Evolutionary conservation across 2,329 filamentous ascomycete genomes (phyloP).

Genomic region (Aspergillus japonicus): DNA sequence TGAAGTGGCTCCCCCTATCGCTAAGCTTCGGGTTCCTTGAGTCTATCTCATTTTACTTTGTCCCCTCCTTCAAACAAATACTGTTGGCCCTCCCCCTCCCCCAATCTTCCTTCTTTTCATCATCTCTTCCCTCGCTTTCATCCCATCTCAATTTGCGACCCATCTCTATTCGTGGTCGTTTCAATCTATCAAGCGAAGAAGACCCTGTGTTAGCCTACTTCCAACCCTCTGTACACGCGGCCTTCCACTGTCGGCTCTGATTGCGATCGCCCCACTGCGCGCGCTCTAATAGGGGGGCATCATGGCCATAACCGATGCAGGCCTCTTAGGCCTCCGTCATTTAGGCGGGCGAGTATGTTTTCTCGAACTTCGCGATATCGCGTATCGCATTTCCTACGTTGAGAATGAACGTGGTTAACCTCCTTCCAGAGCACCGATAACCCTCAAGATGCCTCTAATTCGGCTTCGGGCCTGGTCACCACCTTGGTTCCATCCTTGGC

Average conservation of each 20-base stretch:
- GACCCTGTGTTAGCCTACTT: neutral
- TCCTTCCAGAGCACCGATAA: slow-evolving; percentile 6
- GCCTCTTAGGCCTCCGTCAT: slow-evolving; percentile 19
- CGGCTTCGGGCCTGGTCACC: slow-evolving; percentile 48
- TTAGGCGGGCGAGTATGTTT: slow-evolving; percentile 22
- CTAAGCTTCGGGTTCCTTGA: slow-evolving; percentile 8
- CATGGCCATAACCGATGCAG: slow-evolving; percentile 19
- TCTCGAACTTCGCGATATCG: neutral
- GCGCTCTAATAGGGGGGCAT: slow-evolving; percentile 1
- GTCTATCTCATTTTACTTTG: slow-evolving; percentile 6
- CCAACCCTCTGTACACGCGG: neutral
- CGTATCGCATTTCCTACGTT: neutral
- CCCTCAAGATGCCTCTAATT: slow-evolving; percentile 29
- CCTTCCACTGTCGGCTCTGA: neutral
- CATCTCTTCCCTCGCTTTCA: neutral
- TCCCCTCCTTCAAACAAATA: slow-evolving; percentile 4
- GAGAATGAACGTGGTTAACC: neutral
- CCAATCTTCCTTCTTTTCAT: neutral
- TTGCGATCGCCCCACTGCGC: neutral
- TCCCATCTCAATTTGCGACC: neutral
- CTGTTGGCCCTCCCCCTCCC: neutral
- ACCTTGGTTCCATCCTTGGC: slow-evolving; percentile 50
- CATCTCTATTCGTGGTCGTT: neutral
- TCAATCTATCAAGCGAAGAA: neutral
- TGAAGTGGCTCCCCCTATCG: slow-evolving; percentile 8